These are phyloP conservation scores for Margaritispora aquatica DNA, from an alignment of 495 filamentous ascomycete species.

Conservation along the genomic window DNA sequence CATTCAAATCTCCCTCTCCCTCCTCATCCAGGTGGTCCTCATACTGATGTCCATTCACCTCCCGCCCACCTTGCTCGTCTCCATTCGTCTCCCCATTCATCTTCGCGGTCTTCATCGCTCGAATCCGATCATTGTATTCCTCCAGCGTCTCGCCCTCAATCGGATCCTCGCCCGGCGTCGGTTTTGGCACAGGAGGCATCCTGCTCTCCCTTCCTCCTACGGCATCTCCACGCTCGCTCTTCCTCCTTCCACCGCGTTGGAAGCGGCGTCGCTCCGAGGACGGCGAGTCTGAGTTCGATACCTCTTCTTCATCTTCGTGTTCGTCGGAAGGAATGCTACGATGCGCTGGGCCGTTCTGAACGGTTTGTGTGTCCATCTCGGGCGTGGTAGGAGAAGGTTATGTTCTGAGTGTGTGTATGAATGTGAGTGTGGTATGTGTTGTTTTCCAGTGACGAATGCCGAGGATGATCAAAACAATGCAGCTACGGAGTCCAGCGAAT, in stretches of 20 bases:
- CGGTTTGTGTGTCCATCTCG: not conserved
- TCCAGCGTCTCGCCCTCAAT: not conserved
- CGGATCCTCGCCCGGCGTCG: not conserved
- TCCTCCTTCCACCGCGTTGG: conserved; percentile 8
- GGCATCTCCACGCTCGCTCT: not conserved
- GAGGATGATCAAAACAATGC: too few relatives aligned
- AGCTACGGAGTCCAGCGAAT: too few relatives aligned
- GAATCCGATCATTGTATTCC: not conserved
- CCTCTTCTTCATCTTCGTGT: not conserved
- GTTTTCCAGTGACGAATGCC: too few relatives aligned
- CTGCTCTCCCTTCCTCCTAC: not conserved
- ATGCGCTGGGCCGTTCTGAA: not conserved
- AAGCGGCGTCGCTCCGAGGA: not conserved
- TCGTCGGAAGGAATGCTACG: conserved; percentile 1
- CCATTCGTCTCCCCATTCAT: not conserved
- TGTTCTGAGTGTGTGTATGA: too few relatives aligned
- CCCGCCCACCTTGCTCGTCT: not conserved
- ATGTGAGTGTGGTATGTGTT: too few relatives aligned
- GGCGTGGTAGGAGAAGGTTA: too few relatives aligned
- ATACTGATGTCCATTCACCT: not conserved
- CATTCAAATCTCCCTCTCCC: not conserved
- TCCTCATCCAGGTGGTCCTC: too few relatives aligned
- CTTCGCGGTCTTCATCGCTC: not conserved
- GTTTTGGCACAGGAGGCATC: conserved; percentile 2
- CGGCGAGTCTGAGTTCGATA: not conserved